Conservation (phyloP, 257 asterid genomes). For the Fraxinus excelsior region DNA sequence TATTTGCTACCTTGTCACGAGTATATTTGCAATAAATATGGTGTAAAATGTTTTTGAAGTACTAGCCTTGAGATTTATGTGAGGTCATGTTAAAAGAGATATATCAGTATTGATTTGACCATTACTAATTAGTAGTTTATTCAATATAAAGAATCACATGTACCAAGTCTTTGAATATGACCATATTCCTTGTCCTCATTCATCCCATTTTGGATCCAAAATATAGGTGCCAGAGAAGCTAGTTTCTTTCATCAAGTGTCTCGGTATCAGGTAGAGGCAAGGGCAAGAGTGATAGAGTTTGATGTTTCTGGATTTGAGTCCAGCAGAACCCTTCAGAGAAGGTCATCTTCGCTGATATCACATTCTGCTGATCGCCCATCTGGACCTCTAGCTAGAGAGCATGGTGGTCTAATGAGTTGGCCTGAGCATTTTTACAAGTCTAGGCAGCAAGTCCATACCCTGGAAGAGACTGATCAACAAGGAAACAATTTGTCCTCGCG, state of each 20-base stretch:
- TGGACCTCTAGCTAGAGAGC: constrained; percentile 49
- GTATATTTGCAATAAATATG: not conserved
- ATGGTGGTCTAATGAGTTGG: constrained; percentile 76
- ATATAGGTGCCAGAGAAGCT: constrained; percentile 46
- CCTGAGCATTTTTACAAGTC: constrained; percentile 49
- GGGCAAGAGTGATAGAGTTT: constrained; percentile 65
- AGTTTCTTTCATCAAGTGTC: constrained; percentile 59
- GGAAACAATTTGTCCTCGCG: constrained; percentile 61
- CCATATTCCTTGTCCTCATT: not conserved
- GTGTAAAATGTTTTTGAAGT: not conserved
- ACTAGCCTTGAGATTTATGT: not conserved
- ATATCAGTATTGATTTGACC: not conserved
- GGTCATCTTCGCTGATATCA: constrained; percentile 53
- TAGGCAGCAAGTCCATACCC: constrained; percentile 29
- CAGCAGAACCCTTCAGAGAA: constrained; percentile 51
- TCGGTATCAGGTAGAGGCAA: constrained; percentile 67
- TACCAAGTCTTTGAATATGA: not conserved
- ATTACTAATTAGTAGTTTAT: not conserved
- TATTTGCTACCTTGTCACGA: not conserved
- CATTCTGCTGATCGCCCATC: constrained; percentile 33
- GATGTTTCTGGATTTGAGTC: constrained; percentile 67
- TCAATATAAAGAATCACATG: not conserved
- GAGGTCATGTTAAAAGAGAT: not conserved
- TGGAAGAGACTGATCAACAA: constrained; percentile 32
- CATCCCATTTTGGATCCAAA: constrained; percentile 3